Base-by-base conservation (phyloP, 192 early-diverging fungal species). In the Coemansia sp. region DNA sequence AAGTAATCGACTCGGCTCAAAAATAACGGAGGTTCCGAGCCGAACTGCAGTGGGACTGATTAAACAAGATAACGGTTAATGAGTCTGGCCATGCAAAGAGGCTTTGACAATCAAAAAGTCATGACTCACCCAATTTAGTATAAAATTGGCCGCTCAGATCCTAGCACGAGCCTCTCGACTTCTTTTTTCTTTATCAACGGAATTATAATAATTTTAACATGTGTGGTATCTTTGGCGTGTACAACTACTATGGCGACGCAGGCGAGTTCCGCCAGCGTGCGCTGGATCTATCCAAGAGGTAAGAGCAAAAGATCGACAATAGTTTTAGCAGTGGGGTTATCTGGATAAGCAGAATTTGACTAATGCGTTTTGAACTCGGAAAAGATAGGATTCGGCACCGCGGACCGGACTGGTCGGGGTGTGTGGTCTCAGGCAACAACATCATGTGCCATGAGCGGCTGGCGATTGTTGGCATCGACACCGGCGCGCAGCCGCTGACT, bases 331-430 rank as follows among this genome's bases (percentile, higher is more conserved):
- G 17, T 21, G 2, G 48, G 20, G 20, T 8, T n/a, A 23, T 11
- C 26, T 34, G 12, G 9, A 37, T 52, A 21, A 6, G 21, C 10
- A 21, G 22, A 4, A 21, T 25, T 10, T 26, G 38, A 36, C 28
- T 57, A 57, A 22, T 4, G n/a, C 14, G 22, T 17, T n/a, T 17
- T 17, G 8, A 9, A 49, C 20, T 49, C 48, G n/a, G 48, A 21
- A 21, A 49, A 49, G 31, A 31, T 74, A 63, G 92, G 71, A 78
- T 98, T 49, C 88, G 97, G 68, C 97, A 98, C 73, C 92, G 97
- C 76, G 97, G 97, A 40, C 97, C 97, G n/a, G 95, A 98, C 78
- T 98, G 97, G 97, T 90, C 87, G 64, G 97, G 97, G 34, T 91
- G 93, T 83, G 85, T 83, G 28, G 79, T 91, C 37, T 74, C 81